Evolutionary conservation across 345 rosid genomes (phyloP).

Genomic region (Ricinus communis): DNA sequence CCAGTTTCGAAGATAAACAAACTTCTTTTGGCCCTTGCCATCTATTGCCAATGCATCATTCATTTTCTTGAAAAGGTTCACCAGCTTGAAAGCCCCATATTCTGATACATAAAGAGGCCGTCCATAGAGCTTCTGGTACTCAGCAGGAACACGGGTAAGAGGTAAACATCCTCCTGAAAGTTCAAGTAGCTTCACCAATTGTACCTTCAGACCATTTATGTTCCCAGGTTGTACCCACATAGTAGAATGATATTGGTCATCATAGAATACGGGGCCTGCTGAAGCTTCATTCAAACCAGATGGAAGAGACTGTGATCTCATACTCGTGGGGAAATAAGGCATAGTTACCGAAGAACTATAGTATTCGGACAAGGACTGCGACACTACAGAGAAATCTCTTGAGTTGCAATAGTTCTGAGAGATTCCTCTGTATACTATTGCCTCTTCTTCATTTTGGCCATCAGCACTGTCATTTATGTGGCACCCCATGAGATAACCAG

Average conservation of each 20-base stretch:
- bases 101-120: slow-evolving; percentile 79
- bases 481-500: slow-evolving; percentile 57
- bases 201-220: slow-evolving; percentile 71
- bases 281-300: slow-evolving; percentile 48
- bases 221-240: slow-evolving; percentile 97
- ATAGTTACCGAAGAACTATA: slow-evolving; percentile 34
- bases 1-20: slow-evolving; percentile 67
- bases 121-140: slow-evolving; percentile 72
- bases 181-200: slow-evolving; percentile 78
- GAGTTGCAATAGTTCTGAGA: slow-evolving; percentile 57
- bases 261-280: slow-evolving; percentile 34
- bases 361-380: slow-evolving; percentile 57
- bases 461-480: slow-evolving; percentile 45
- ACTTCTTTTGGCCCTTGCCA: slow-evolving; percentile 70
- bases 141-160: slow-evolving; percentile 65
- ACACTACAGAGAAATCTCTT: slow-evolving; percentile 53
- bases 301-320: slow-evolving; percentile 62
- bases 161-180: slow-evolving; percentile 83
- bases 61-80: slow-evolving; percentile 87
- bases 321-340: slow-evolving; percentile 38
- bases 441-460: slow-evolving; percentile 66
- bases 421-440: slow-evolving; percentile 62
- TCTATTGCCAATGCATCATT: slow-evolving; percentile 59
- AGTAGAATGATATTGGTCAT: slow-evolving; percentile 56
- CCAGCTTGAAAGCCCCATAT: slow-evolving; percentile 72